Percentiles rank a stretch among this genome's conserved stretches.
phyloP scores from a whole-genome alignment of 2,329 filamentous ascomycete genomes.

The Fusarium oxysporum region DNA sequence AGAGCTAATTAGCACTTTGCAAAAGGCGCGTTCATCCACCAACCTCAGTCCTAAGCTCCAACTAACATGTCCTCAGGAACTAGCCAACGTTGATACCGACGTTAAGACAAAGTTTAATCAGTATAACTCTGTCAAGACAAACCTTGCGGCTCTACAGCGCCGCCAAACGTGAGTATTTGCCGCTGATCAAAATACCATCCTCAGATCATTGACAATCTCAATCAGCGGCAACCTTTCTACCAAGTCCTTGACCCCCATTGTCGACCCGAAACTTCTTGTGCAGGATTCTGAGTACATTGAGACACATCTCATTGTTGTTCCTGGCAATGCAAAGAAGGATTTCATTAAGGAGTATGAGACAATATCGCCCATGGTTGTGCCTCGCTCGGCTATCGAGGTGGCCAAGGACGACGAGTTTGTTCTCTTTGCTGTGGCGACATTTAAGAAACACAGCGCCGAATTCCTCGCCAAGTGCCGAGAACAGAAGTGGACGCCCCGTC shows the following conservation, averaged over 20 bases:
- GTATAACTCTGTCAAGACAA: conserved; percentile 92
- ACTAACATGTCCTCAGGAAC: conserved; percentile 68
- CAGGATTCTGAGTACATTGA: conserved; percentile 96
- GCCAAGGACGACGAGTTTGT: conserved; percentile 90
- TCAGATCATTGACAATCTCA: conserved; percentile 3
- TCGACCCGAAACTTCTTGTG: conserved; percentile 82
- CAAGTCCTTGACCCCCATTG: conserved; percentile 90
- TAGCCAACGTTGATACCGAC: conserved; percentile 92
- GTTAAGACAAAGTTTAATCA: conserved; percentile 94
- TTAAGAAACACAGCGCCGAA: conserved; percentile 89
- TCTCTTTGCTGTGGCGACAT: conserved; percentile 88
- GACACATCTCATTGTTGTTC: conserved; percentile 93
- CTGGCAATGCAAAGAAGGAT: conserved; percentile 82
- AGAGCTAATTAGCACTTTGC: conserved; percentile 87
- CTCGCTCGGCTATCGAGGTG: conserved; percentile 83
- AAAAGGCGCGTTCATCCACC: conserved; percentile 71
- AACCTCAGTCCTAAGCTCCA: neutral
- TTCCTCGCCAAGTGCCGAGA: conserved; percentile 94
- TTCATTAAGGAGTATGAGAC: conserved; percentile 93
- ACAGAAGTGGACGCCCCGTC: conserved; percentile 92
- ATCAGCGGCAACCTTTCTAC: conserved; percentile 89
- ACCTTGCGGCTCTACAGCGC: conserved; percentile 81
- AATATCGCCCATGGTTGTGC: conserved; percentile 90
- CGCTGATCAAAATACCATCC: neutral
- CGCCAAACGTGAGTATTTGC: conserved; percentile 78